Evolutionary conservation across 768 basidiomycete species (phyloP), one percentile per base, ranked within the genome.

Genomic region (Mrakia hoshinonis): DNA sequence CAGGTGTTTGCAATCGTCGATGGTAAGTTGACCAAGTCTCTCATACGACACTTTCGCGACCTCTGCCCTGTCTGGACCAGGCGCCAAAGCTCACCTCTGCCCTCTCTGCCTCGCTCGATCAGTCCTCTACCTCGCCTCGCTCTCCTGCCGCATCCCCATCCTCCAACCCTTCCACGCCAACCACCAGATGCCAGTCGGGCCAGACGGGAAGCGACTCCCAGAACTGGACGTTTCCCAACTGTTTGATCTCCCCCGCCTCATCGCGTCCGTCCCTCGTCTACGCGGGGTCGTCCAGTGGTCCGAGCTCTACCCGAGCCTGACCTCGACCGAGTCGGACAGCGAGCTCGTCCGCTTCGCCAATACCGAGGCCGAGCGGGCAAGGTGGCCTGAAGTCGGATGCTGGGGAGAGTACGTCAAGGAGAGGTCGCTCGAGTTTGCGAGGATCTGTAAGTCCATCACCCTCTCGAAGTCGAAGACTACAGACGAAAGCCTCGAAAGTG

Each of bases 91-190:
- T 55, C 29, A 29, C 29, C 29, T 20, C 29, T 34, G 18, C 29
- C 1, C 24, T 18, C 55, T 34, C 2, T 18, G 2, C 31, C 55
- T 12, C 20, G 3, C 55, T 29, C 10, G 10, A 24, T 11, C 55
- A 58, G 55, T 61, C 10, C 11, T 61, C 34, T 61, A 61, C 20
- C 58, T 61, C 58, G 31, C 58, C 58, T 36, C 36, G 31, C 58
- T 61, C 20, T 18, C 58, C 3, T 36, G 15, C 22, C 58, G 58
- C 4, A 38, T 61, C 36, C 34, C 58, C 18, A 36, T 61, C 36
- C 34, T 38, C 34, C 36, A 31, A 10, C 58, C 58, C 22, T 61
- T 61, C 11, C 58, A 61, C 36, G 58, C 58, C 31, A 61, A 61
- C 34, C 15, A 39, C 58, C 58, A 61, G 36, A n/a, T 61, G 31